Conservation (phyloP, 2,329 filamentous ascomycete species). For the Hortaea sp. region DNA sequence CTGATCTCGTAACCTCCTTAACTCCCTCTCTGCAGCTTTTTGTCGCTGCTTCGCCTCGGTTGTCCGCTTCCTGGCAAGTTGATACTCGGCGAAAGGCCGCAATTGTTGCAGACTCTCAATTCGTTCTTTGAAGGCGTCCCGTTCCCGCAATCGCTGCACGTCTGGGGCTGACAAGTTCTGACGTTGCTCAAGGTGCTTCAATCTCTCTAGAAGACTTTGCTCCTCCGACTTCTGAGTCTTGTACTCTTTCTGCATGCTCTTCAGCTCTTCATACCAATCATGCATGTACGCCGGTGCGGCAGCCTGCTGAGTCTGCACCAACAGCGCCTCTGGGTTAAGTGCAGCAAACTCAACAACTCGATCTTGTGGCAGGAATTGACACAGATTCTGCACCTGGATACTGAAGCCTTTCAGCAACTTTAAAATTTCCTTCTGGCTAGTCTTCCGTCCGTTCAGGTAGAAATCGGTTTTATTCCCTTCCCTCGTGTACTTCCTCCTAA, state of each 20-base stretch:
- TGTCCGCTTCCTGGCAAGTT: slow-evolving; percentile 41
- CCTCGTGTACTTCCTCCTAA: slow-evolving; percentile 66
- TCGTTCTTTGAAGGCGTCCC: slow-evolving; percentile 55
- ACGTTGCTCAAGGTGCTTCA: slow-evolving; percentile 59
- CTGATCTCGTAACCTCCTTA: slow-evolving; percentile 50
- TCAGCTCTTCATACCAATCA: slow-evolving; percentile 65
- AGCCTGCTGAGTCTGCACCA: slow-evolving; percentile 79
- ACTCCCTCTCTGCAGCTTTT: slow-evolving; percentile 45
- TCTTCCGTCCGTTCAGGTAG: slow-evolving; percentile 59
- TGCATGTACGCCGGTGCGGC: slow-evolving; percentile 76
- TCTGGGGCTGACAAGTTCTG: slow-evolving; percentile 69
- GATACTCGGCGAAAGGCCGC: slow-evolving; percentile 57
- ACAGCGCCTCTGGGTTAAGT: slow-evolving; percentile 67
- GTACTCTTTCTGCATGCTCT: slow-evolving; percentile 57
- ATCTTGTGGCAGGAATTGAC: slow-evolving; percentile 93
- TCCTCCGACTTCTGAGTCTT: slow-evolving; percentile 44
- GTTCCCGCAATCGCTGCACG: slow-evolving; percentile 71
- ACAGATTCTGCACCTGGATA: slow-evolving; percentile 96
- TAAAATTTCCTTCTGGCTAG: slow-evolving; percentile 53
- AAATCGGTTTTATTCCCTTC: slow-evolving; percentile 78
- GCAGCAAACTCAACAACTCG: slow-evolving; percentile 89
- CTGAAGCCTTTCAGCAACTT: slow-evolving; percentile 59
- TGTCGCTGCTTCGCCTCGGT: slow-evolving; percentile 46
- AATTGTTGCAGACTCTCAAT: slow-evolving; percentile 56
- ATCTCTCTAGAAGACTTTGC: slow-evolving; percentile 49